Percentiles rank a stretch among this genome's conserved stretches.
phyloP scores from a whole-genome alignment of 2,329 filamentous ascomycete genomes.

The Orbilia ellipsospora region DNA sequence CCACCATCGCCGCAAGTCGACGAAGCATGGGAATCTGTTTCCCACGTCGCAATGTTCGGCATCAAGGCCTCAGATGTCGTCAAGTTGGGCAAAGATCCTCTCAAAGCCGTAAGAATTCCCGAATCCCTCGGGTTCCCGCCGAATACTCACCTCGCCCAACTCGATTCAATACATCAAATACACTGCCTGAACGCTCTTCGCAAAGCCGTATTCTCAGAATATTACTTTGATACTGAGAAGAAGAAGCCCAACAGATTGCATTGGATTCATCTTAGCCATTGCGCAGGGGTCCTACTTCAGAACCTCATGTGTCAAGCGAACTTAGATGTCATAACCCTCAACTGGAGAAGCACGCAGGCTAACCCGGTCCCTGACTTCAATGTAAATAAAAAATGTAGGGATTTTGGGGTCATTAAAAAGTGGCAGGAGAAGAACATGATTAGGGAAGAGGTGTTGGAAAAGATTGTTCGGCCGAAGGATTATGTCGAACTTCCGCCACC shows the following conservation, averaged over 20 bases:
- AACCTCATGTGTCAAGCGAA: slow-evolving; percentile 61
- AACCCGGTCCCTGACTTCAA: slow-evolving; percentile 61
- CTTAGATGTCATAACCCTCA: slow-evolving; percentile 60
- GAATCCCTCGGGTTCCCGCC: slow-evolving; percentile 53
- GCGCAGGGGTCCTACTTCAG: slow-evolving; percentile 62
- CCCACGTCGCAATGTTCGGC: slow-evolving; percentile 33
- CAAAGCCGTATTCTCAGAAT: slow-evolving; percentile 50
- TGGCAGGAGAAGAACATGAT: slow-evolving; percentile 43
- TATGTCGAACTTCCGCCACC: slow-evolving; percentile 36
- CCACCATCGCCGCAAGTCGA: slow-evolving; percentile 55
- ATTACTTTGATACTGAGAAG: slow-evolving; percentile 48
- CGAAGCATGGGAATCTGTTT: slow-evolving; percentile 51
- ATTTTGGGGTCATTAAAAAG: slow-evolving; percentile 57
- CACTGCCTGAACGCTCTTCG: slow-evolving; percentile 57
- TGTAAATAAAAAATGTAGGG: slow-evolving; percentile 60
- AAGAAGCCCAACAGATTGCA: slow-evolving; percentile 27
- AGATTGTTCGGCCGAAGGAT: slow-evolving; percentile 16
- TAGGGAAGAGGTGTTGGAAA: slow-evolving; percentile 36
- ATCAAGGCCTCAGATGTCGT: slow-evolving; percentile 39
- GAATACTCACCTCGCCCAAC: slow-evolving; percentile 52
- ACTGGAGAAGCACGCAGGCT: slow-evolving; percentile 60
- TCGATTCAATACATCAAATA: slow-evolving; percentile 57
- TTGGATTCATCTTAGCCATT: slow-evolving; percentile 61
- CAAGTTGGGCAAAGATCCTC: slow-evolving; percentile 56
- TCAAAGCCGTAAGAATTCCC: slow-evolving; percentile 48